Evolutionary conservation across 306 rosid genomes (phyloP), one percentile per base, ranked within the genome.

Genomic region (Cucurbita argyrosperma): DNA sequence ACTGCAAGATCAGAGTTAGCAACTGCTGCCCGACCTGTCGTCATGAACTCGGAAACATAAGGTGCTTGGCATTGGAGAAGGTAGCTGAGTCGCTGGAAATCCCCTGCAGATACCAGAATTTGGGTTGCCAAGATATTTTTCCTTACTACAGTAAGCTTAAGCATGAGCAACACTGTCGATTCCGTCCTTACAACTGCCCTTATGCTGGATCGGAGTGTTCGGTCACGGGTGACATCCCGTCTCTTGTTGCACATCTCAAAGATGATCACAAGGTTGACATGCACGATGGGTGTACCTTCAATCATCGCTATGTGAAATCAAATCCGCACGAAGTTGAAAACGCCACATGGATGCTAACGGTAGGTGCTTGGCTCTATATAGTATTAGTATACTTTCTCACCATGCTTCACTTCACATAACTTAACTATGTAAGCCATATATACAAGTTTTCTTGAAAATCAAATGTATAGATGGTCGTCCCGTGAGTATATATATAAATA

Each of bases 281-380:
- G 99, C 97, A 91, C 53, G 89, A 87, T 50, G 97, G 97, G 23
- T 89, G 90, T 79, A 87, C 97, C 72, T 94, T 94, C 80, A 94
- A 91, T 72, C 96, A 94, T 79, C 87, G 96, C 77, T 94, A 94
- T 74, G 96, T 91, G 72, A 89, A 94, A 82, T 81, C 97, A 79
- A 88, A 91, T 79, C 92, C 99, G 69, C 83, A 84, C 18, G 99
- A 94, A 82, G 94, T 94, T 52, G 97, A 94, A 82, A 94, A 91
- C 56, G 97, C 99, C 53, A 90, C 96, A 65, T 91, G 99, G 99
- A 94, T 89, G 99, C 90, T 91, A 63, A 91, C 97, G 18, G 99
- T 94, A 82, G 76, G 92, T 78, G 38, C 68, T 56, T 61, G 50
- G 50, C 19, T 65, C 59, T 43, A 19, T n/a, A 38, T 16, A 10